Percentiles rank a stretch among this genome's conserved stretches.
Conservation (phyloP, 495 filamentous ascomycete species). For the Annulohypoxylon bovei region DNA sequence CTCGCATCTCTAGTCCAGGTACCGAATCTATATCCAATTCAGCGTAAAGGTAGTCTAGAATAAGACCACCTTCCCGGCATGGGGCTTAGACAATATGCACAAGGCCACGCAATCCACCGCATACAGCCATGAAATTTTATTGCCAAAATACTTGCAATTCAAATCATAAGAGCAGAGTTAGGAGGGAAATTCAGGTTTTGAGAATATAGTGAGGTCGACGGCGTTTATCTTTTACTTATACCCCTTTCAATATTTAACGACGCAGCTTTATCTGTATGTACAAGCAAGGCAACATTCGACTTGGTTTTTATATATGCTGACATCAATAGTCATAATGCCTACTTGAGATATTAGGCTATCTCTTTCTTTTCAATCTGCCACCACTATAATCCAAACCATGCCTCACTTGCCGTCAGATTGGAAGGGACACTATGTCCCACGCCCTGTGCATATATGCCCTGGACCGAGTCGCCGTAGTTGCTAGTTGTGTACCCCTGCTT, state of each 20-base stretch:
- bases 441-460: constrained; percentile 54
- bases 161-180: not conserved
- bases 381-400: constrained; percentile 50
- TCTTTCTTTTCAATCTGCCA: not conserved
- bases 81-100: not conserved
- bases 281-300: not conserved
- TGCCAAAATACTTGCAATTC: not conserved
- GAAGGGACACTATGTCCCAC: constrained; percentile 53
- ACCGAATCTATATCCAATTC: not conserved
- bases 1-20: not conserved
- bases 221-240: not conserved
- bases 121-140: not conserved
- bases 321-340: not conserved
- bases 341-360: not conserved
- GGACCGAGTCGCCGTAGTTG: constrained; percentile 50
- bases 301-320: constrained; percentile 26
- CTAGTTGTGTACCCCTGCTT: constrained; percentile 51
- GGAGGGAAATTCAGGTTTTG: not conserved
- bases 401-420: constrained; percentile 51
- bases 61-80: not conserved
- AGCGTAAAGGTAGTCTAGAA: not conserved
- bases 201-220: not conserved
- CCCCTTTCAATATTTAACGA: not conserved
- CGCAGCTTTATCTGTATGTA: constrained; percentile 14
- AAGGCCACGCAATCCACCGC: not conserved